Percentiles rank a stretch among this genome's conserved stretches.
Conservation (phyloP, 164 flowering plant species). For the Buxus sempervirens region DNA sequence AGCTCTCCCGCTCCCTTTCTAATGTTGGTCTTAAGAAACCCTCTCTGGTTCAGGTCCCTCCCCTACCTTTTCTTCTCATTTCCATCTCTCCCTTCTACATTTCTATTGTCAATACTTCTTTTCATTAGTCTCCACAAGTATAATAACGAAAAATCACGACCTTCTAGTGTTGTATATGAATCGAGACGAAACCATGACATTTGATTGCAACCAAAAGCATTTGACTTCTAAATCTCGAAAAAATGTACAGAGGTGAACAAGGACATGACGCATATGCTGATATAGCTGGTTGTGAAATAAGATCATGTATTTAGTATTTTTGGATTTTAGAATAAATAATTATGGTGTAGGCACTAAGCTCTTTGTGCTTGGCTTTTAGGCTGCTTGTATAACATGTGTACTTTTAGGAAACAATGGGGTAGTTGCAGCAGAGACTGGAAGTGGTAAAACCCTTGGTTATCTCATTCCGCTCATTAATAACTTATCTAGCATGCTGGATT, state of each 20-base stretch:
- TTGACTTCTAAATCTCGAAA: not conserved
- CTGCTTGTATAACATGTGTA: conserved; percentile 63
- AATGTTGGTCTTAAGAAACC: conserved; percentile 60
- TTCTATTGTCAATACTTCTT: not conserved
- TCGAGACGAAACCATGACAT: too few species aligned
- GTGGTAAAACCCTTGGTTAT: conserved; percentile 95
- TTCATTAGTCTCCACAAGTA: too few species aligned
- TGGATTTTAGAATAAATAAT: not conserved
- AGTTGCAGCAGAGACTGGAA: conserved; percentile 98
- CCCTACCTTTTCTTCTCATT: not conserved
- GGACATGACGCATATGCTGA: too few species aligned
- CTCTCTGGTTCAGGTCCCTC: conserved; percentile 68
- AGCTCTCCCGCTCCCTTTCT: conserved; percentile 49
- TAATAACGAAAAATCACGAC: too few species aligned
- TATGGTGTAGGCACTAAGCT: not conserved
- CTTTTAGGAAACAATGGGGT: conserved; percentile 76
- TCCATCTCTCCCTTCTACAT: not conserved
- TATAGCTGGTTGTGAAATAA: too few species aligned
- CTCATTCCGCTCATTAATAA: conserved; percentile 71
- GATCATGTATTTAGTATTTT: too few species aligned
- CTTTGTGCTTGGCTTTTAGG: conserved; percentile 40
- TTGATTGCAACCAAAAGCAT: too few species aligned
- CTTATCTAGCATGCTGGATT: conserved; percentile 23
- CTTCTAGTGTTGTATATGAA: too few species aligned
- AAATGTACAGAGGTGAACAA: not conserved